Evolutionary conservation across 2,329 filamentous ascomycete species (phyloP).

Genomic region (Tolypocladium amazonense): DNA sequence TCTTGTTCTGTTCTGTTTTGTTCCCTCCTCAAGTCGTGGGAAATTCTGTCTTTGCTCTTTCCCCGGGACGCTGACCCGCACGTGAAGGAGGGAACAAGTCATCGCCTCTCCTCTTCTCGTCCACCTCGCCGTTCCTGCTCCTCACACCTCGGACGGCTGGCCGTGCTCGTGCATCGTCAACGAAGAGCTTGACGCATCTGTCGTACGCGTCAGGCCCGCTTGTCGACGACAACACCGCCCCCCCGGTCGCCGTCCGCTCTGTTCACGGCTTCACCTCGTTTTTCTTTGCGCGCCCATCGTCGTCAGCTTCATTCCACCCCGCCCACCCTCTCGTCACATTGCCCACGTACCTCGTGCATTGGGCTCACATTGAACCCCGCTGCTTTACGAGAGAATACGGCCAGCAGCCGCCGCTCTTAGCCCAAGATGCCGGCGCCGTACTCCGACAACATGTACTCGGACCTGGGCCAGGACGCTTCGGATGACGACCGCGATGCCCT

Average conservation of each 20-base stretch:
- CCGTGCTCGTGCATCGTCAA: background rate
- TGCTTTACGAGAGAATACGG: background rate
- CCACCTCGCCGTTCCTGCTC: background rate
- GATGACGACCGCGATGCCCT: conserved; percentile 24
- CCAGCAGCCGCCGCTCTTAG: background rate
- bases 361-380: background rate
- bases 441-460: conserved; percentile 37
- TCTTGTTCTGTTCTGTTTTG: background rate
- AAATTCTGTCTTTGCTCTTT: no score
- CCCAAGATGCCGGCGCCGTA: conserved; percentile 31
- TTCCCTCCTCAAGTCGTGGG: background rate
- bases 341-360: background rate
- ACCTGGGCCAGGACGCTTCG: conserved; percentile 19
- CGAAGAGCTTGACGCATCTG: background rate
- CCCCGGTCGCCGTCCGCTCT: background rate
- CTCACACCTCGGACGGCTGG: background rate
- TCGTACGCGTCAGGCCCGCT: background rate
- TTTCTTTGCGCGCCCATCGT: background rate
- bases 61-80: background rate
- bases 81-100: background rate
- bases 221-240: background rate
- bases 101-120: background rate
- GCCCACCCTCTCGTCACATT: background rate
- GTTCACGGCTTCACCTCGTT: background rate
- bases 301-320: background rate